A percentile compares a stretch with the other conserved stretches of the same genome.
Conservation (phyloP, 495 filamentous ascomycete species). For the Aspergillus baeticus region DNA sequence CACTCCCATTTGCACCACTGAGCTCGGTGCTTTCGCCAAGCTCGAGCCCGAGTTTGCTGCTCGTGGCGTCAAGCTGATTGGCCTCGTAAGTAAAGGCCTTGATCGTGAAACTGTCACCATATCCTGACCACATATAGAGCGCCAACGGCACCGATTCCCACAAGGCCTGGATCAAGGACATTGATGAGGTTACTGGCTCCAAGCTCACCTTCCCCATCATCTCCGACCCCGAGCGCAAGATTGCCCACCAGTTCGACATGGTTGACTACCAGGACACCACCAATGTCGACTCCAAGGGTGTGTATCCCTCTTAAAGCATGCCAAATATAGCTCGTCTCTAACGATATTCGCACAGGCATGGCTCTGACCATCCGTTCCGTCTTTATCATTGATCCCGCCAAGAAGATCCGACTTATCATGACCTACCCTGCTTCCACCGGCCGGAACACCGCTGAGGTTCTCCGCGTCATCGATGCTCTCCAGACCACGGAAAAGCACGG, state of each 20-base stretch:
- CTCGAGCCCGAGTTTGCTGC: slow-evolving; percentile 95
- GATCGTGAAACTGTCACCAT: neutral
- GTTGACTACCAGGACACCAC: slow-evolving; percentile 79
- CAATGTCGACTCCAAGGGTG: slow-evolving; percentile 91
- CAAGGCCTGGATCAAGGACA: slow-evolving; percentile 86
- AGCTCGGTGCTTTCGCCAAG: slow-evolving; percentile 95
- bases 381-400: slow-evolving; percentile 98
- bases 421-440: slow-evolving; percentile 97
- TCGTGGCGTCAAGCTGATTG: slow-evolving; percentile 93
- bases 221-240: slow-evolving; percentile 91
- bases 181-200: slow-evolving; percentile 84
- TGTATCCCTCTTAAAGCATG: neutral
- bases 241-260: slow-evolving; percentile 95
- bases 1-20: slow-evolving; percentile 96
- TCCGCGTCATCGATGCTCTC: slow-evolving; percentile 92
- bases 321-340: neutral
- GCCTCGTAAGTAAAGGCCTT: slow-evolving; percentile 75
- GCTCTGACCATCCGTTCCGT: slow-evolving; percentile 99
- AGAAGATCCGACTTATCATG: slow-evolving; percentile 94
- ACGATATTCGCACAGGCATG: slow-evolving; percentile 40
- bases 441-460: slow-evolving; percentile 93
- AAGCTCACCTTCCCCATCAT: slow-evolving; percentile 93
- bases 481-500: slow-evolving; percentile 97
- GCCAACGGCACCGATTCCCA: slow-evolving; percentile 55
- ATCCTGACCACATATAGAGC: slow-evolving; percentile 33